Conservation (phyloP, 371 early-diverging fungal species). For the Mucor indicus region DNA sequence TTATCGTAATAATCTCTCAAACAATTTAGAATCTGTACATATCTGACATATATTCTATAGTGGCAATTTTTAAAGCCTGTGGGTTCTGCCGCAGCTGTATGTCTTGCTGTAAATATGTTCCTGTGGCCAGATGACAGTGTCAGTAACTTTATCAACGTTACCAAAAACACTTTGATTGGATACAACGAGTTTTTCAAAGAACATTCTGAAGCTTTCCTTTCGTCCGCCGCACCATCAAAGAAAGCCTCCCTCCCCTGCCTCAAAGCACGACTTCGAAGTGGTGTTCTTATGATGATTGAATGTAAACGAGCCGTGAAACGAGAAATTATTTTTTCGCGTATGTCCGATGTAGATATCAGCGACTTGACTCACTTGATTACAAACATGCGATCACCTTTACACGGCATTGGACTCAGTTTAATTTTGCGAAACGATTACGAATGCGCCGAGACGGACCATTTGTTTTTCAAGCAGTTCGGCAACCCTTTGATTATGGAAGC, state of each 20-base stretch:
- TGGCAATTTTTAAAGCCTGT: constrained; percentile 39
- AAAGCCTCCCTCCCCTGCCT: constrained; percentile 20
- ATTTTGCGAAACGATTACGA: constrained; percentile 24
- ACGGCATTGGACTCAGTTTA: constrained; percentile 37
- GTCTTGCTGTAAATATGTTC: constrained; percentile 29
- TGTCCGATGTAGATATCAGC: constrained; percentile 35
- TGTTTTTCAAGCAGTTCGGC: constrained; percentile 10
- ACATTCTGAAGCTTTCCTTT: constrained; percentile 30
- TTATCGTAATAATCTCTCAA: constrained; percentile 16
- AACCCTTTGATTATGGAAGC: constrained; percentile 10
- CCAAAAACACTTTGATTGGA: constrained; percentile 18
- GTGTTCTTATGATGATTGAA: constrained; percentile 31
- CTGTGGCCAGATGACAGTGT: constrained; percentile 48
- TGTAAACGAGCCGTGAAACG: constrained; percentile 42
- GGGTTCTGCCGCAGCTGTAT: constrained; percentile 29
- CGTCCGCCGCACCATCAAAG: neutral
- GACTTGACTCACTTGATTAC: constrained; percentile 22
- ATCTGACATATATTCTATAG: too few species aligned
- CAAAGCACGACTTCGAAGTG: constrained; percentile 25
- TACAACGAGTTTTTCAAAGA: constrained; percentile 34
- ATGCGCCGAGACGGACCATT: constrained; percentile 1
- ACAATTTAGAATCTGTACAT: neutral
- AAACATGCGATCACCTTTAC: constrained; percentile 23
- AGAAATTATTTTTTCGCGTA: constrained; percentile 27
- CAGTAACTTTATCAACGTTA: constrained; percentile 26